These are phyloP conservation scores for Agrostemma githago DNA, from an alignment of 148 eudicot species.

Conservation along the genomic window DNA sequence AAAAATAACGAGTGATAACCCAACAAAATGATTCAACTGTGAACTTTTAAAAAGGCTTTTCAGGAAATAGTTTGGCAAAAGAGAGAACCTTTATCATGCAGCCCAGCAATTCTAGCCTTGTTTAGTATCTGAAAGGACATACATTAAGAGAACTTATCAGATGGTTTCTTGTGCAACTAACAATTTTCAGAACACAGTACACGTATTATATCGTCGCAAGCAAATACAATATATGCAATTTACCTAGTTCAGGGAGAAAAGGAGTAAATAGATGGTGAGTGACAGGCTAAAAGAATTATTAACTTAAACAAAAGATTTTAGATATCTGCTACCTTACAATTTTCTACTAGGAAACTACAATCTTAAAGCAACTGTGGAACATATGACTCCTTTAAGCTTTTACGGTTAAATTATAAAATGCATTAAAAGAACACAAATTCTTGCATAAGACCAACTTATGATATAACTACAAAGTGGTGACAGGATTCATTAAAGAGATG, in stretches of 20 bases:
- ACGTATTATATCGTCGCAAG: neutral
- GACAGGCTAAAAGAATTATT: neutral
- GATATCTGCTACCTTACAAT: neutral
- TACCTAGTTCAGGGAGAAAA: constrained; percentile 4
- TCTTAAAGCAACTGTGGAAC: neutral
- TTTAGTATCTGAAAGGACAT: constrained; percentile 49
- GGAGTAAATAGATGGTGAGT: neutral
- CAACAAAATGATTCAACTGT: neutral
- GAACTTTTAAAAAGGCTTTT: neutral
- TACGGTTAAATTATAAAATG: neutral
- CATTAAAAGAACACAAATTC: neutral
- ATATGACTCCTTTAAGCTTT: neutral
- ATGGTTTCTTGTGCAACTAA: constrained; percentile 1
- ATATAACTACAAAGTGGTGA: neutral
- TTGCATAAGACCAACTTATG: neutral
- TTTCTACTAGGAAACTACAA: neutral
- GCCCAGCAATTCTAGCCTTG: constrained; percentile 56
- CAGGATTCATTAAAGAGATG: neutral
- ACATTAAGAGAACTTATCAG: constrained; percentile 9
- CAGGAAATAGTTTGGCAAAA: neutral
- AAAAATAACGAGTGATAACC: neutral
- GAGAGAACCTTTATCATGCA: constrained; percentile 81
- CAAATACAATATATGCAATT: neutral
- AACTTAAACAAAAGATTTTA: neutral
- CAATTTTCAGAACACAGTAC: neutral